A percentile compares a stretch with the other conserved stretches of the same genome.
phyloP scores from a whole-genome alignment of 179 eudicot genomes.

The Heliamphora pulchella region DNA sequence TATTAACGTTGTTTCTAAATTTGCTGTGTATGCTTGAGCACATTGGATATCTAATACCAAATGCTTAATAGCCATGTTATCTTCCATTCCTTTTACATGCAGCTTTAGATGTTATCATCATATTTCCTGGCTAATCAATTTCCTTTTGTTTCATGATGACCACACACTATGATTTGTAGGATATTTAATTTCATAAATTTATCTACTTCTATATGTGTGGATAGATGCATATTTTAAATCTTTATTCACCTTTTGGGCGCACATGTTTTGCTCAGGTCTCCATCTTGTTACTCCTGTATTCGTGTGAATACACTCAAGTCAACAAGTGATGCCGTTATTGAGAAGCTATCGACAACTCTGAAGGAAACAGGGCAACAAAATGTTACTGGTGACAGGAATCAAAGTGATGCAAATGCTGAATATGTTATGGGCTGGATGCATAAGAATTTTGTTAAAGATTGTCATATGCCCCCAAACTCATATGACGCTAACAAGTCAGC shows the following conservation, averaged over 20 bases:
- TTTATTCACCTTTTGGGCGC: not conserved
- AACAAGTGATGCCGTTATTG: conserved; percentile 56
- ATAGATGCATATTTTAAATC: not conserved
- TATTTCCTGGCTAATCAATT: no score
- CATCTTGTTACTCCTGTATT: conserved; percentile 82
- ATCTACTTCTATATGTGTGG: not conserved
- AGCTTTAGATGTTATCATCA: no score
- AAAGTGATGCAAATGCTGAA: conserved; percentile 8
- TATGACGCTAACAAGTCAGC: conserved; percentile 10
- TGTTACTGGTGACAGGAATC: conserved; percentile 14
- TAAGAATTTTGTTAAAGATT: conserved; percentile 10
- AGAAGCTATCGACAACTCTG: conserved; percentile 48
- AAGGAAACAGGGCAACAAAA: conserved; percentile 23
- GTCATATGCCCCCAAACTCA: not conserved
- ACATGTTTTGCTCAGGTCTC: conserved; percentile 45
- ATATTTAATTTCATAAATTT: not conserved
- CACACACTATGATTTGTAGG: no score
- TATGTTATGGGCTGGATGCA: not conserved
- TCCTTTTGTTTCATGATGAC: no score
- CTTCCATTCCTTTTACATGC: no score
- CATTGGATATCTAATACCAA: no score
- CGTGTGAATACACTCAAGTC: conserved; percentile 77
- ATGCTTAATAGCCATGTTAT: no score
- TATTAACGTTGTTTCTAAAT: no score
- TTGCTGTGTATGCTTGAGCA: no score